Percentiles rank a stretch among this genome's conserved stretches.
phyloP scores from a whole-genome alignment of 495 filamentous ascomycete genomes.

The Penicillium fimorum region DNA sequence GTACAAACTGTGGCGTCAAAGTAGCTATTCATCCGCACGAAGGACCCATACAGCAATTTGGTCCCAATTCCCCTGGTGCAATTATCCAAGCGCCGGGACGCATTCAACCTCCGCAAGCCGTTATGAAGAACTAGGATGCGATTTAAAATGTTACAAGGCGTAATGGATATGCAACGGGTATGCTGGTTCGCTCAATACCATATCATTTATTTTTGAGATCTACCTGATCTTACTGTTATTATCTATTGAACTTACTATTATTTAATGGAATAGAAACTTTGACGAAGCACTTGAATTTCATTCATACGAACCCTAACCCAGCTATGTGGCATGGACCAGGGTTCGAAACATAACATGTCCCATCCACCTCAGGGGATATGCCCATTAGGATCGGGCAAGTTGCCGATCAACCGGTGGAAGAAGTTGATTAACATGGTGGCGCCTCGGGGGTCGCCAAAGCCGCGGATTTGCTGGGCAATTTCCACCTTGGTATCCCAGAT shows the following conservation, averaged over 20 bases:
- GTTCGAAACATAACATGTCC: not conserved
- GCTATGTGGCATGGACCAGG: not conserved
- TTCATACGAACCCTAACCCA: not conserved
- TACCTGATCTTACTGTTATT: not conserved
- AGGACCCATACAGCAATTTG: constrained; percentile 8
- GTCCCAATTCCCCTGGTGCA: not conserved
- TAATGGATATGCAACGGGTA: not conserved
- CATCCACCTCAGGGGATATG: not conserved
- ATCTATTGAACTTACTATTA: no score
- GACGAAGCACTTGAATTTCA: not conserved
- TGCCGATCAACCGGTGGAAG: not conserved
- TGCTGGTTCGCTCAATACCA: not conserved
- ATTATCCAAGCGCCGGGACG: constrained; percentile 4
- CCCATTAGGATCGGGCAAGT: not conserved
- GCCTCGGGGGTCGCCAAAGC: not conserved
- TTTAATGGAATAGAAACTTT: not conserved
- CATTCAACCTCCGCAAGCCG: constrained; percentile 12
- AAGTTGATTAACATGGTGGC: not conserved
- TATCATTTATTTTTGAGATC: not conserved
- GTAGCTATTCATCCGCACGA: constrained; percentile 17
- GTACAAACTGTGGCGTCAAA: constrained; percentile 10
- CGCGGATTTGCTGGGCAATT: not conserved
- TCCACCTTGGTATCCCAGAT: not conserved
- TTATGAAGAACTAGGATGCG: constrained; percentile 1
- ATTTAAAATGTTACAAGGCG: not conserved